These are phyloP conservation scores for Rhododendron molle DNA, from an alignment of 148 eudicot genomes.

Conservation along the genomic window DNA sequence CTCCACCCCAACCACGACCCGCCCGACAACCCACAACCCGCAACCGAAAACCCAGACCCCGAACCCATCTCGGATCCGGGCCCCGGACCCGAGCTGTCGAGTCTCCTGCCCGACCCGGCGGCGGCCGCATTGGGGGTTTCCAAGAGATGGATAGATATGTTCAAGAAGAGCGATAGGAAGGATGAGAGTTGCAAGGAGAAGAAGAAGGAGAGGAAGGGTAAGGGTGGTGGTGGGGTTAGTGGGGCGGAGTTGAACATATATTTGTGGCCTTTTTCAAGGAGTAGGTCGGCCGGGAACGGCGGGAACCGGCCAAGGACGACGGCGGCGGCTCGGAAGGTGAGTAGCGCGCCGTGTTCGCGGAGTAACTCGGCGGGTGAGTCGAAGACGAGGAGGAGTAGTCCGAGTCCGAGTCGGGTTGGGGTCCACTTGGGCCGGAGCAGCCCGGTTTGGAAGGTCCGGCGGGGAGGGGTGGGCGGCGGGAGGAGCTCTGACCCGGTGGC, in stretches of 20 bases:
- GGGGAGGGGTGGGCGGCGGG: slow-evolving; percentile 17
- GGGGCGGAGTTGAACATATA: slow-evolving; percentile 78
- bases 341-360: slow-evolving; percentile 91
- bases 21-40: not conserved
- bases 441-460: slow-evolving; percentile 79
- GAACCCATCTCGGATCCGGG: slow-evolving; percentile 11
- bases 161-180: slow-evolving; percentile 38
- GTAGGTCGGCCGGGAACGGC: slow-evolving; percentile 86
- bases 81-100: slow-evolving; percentile 13
- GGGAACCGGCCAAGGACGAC: slow-evolving; percentile 36
- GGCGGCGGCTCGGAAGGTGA: slow-evolving; percentile 48
- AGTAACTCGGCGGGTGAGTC: slow-evolving; percentile 89
- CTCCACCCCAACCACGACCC: slow-evolving; percentile 21
- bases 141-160: slow-evolving; percentile 76
- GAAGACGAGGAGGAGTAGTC: slow-evolving; percentile 49
- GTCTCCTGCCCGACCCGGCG: not conserved
- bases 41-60: not conserved
- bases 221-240: not conserved
- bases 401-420: slow-evolving; percentile 47
- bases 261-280: slow-evolving; percentile 86
- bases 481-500: slow-evolving; percentile 16
- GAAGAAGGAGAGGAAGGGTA: slow-evolving; percentile 17
- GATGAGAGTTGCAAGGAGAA: slow-evolving; percentile 11
- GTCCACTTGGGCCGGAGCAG: slow-evolving; percentile 78
- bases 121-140: slow-evolving; percentile 32